Percentiles rank a stretch among this genome's conserved stretches.
phyloP scores from a whole-genome alignment of 441 rosid species.

The Isatis lusitanica region DNA sequence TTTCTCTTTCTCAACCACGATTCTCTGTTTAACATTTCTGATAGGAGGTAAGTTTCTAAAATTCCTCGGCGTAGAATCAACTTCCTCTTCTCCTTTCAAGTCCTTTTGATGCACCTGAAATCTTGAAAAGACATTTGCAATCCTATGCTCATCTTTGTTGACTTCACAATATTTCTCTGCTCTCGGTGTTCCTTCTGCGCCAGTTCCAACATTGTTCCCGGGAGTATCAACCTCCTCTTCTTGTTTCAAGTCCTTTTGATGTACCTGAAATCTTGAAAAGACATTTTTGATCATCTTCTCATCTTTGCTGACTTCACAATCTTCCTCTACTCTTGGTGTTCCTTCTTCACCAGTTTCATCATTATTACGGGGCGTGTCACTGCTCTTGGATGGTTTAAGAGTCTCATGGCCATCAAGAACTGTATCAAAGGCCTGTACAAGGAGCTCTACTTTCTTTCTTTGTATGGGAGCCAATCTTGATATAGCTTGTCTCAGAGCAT shows the following conservation, averaged over 20 bases:
- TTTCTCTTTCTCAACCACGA: slow-evolving; percentile 50
- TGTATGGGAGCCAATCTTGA: slow-evolving; percentile 74
- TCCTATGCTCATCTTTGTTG: slow-evolving; percentile 17
- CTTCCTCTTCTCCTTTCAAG: slow-evolving; percentile 34
- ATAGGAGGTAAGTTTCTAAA: slow-evolving; percentile 21
- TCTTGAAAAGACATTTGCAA: slow-evolving; percentile 25
- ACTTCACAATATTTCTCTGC: slow-evolving; percentile 14
- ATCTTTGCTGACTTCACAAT: slow-evolving; percentile 6
- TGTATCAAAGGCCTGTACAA: slow-evolving; percentile 88
- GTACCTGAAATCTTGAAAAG: slow-evolving; percentile 29
- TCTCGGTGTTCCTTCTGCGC: background rate
- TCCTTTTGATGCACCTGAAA: slow-evolving; percentile 28
- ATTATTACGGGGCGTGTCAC: background rate
- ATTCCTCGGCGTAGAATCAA: slow-evolving; percentile 21
- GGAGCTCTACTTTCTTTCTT: slow-evolving; percentile 73
- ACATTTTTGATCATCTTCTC: slow-evolving; percentile 23
- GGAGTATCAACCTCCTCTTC: slow-evolving; percentile 20
- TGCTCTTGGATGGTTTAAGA: slow-evolving; percentile 17
- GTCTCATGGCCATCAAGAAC: slow-evolving; percentile 46
- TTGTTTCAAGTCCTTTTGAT: background rate
- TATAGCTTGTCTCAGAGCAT: slow-evolving; percentile 76
- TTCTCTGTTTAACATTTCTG: slow-evolving; percentile 21
- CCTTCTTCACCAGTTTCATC: slow-evolving; percentile 8
- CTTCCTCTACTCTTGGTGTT: slow-evolving; percentile 15
- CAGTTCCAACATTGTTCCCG: background rate